phyloP scores from a whole-genome alignment of 805 yeast genomes.

The Saturnispora sekii region DNA sequence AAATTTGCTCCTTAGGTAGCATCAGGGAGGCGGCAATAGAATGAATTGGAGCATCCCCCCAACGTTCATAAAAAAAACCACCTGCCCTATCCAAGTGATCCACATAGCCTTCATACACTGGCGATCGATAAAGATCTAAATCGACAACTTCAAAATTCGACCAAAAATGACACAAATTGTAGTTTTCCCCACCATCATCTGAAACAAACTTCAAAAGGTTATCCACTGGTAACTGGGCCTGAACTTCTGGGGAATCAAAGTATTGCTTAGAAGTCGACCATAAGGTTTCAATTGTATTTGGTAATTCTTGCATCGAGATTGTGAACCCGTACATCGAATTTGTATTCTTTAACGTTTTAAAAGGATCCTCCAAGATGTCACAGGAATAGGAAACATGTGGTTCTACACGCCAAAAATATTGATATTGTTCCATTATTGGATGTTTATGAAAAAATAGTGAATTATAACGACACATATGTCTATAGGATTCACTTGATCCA shows the following conservation, averaged over 20 bases:
- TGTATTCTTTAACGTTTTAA: conserved; percentile 42
- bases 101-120: conserved; percentile 50
- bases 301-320: conserved; percentile 41
- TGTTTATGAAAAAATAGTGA: conserved; percentile 48
- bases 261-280: conserved; percentile 40
- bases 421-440: conserved; percentile 41
- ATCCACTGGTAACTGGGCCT: conserved; percentile 11
- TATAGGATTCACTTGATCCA: conserved; percentile 55
- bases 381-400: conserved; percentile 43
- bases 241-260: conserved; percentile 24
- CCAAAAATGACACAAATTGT: conserved; percentile 78
- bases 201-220: conserved; percentile 53
- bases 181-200: conserved; percentile 52
- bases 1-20: conserved; percentile 54
- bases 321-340: conserved; percentile 44
- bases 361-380: conserved; percentile 47
- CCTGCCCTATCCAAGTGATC: conserved; percentile 56
- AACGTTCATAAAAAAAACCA: conserved; percentile 78
- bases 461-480: conserved; percentile 57
- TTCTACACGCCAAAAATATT: conserved; percentile 55
- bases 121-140: conserved; percentile 51
- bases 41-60: conserved; percentile 72
- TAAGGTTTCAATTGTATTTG: conserved; percentile 40
- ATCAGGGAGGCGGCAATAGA: conserved; percentile 34
- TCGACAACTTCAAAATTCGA: conserved; percentile 69